These are phyloP conservation scores for Exophiala xenobiotica DNA, from an alignment of 2,329 filamentous ascomycete species.

Conservation along the genomic window DNA sequence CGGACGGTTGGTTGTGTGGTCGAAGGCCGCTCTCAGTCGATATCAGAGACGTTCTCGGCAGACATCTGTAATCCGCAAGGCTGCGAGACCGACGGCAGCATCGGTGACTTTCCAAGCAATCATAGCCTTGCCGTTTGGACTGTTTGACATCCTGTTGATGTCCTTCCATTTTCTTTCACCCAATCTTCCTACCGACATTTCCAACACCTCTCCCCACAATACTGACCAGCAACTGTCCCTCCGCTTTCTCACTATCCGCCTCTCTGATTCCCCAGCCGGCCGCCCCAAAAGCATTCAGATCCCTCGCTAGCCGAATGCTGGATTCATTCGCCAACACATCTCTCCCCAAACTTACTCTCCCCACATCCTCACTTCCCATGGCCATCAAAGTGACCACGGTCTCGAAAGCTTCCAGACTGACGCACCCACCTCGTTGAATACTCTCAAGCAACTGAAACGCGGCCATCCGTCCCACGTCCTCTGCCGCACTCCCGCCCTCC, in stretches of 20 bases:
- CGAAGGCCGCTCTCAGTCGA: too few relatives aligned
- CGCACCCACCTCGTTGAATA: constrained; percentile 79
- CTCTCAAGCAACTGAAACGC: constrained; percentile 86
- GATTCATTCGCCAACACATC: constrained; percentile 81
- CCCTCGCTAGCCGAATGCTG: constrained; percentile 75
- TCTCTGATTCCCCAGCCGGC: constrained; percentile 88
- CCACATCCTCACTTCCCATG: constrained; percentile 96
- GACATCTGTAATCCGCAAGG: too few relatives aligned
- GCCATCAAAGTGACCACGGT: constrained; percentile 89
- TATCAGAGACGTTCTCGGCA: too few relatives aligned
- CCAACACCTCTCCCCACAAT: constrained; percentile 92
- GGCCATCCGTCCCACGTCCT: constrained; percentile 85
- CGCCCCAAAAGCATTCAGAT: constrained; percentile 83
- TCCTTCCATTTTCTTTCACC: too few relatives aligned
- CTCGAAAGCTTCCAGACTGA: constrained; percentile 66
- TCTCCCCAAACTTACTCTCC: constrained; percentile 75
- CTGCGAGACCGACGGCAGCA: too few relatives aligned
- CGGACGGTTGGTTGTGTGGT: too few relatives aligned
- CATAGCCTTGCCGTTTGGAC: too few relatives aligned
- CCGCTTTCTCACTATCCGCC: constrained; percentile 60
- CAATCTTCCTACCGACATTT: constrained; percentile 90
- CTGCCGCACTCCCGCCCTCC: constrained; percentile 76
- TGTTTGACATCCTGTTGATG: too few relatives aligned
- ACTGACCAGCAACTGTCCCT: constrained; percentile 74
- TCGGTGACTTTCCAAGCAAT: too few relatives aligned